Percentiles rank a stretch among this genome's conserved stretches.
Conservation (phyloP, 176 grass and related monocot species). For the Guadua angustifolia region DNA sequence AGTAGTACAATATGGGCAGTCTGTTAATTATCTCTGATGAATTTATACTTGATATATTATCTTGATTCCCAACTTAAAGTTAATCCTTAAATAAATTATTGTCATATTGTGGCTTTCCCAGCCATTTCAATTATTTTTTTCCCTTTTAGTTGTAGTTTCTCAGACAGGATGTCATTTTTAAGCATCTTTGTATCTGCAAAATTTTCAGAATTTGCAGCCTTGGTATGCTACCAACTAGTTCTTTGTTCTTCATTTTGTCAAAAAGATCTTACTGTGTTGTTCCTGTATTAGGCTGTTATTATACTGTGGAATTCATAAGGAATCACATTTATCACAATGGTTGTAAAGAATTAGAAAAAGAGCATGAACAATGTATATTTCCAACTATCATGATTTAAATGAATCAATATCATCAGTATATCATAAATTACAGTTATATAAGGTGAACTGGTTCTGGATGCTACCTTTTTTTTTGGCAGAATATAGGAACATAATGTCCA, state of each 20-base stretch:
- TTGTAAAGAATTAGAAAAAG: background rate
- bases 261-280: background rate
- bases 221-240: background rate
- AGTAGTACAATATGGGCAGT: constrained; percentile 8
- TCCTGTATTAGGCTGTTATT: background rate
- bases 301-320: background rate
- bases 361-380: constrained; percentile 16
- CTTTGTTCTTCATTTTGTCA: constrained; percentile 1
- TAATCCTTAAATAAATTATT: background rate
- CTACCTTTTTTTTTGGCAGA: background rate
- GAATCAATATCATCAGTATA: background rate
- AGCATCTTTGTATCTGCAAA: constrained; percentile 9
- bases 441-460: background rate
- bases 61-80: constrained; percentile 4
- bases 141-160: background rate
- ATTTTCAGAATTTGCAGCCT: no score
- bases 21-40: constrained; percentile 28
- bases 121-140: background rate
- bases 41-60: constrained; percentile 25
- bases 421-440: constrained; percentile 12
- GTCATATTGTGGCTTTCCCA: background rate
- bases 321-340: constrained; percentile 19
- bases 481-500: no score
- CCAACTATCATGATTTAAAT: background rate
- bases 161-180: background rate